A percentile compares a stretch with the other conserved stretches of the same genome.
Conservation (phyloP, 2,329 filamentous ascomycete species). For the Cladosporium cucumerinum region DNA sequence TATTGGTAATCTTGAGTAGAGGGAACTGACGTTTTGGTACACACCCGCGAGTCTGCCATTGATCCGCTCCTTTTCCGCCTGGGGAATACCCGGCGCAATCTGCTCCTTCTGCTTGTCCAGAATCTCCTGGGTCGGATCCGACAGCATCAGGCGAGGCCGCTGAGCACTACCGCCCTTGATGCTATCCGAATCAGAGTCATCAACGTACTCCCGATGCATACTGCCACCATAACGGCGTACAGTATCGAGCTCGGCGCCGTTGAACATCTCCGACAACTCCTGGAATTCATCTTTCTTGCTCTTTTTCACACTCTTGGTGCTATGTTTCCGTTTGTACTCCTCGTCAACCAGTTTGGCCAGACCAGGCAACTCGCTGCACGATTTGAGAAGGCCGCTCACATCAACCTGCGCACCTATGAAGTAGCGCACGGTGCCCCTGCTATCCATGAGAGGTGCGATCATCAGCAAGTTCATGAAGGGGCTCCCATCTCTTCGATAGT, state of each 20-base stretch:
- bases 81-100: conserved; percentile 20
- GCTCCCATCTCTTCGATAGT: conserved; percentile 71
- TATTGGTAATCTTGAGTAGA: background rate
- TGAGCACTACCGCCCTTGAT: conserved; percentile 21
- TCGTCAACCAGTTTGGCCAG: conserved; percentile 42
- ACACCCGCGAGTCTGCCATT: conserved; percentile 50
- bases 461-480: conserved; percentile 76
- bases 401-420: conserved; percentile 72
- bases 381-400: conserved; percentile 64
- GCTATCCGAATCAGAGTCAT: conserved; percentile 47
- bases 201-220: conserved; percentile 55
- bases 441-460: conserved; percentile 69
- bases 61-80: conserved; percentile 25
- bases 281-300: conserved; percentile 60
- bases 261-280: conserved; percentile 67
- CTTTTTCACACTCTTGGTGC: conserved; percentile 29
- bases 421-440: conserved; percentile 63
- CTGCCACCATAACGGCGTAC: conserved; percentile 62
- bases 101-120: conserved; percentile 23
- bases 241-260: conserved; percentile 61
- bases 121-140: conserved; percentile 43
- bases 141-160: conserved; percentile 47
- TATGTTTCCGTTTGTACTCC: conserved; percentile 32
- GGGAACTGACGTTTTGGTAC: conserved; percentile 54
- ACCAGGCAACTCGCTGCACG: conserved; percentile 63